Evolutionary conservation across 305 asterid genomes (phyloP), one percentile per base, ranked within the genome.

Genomic region (Fraxinus nigra): DNA sequence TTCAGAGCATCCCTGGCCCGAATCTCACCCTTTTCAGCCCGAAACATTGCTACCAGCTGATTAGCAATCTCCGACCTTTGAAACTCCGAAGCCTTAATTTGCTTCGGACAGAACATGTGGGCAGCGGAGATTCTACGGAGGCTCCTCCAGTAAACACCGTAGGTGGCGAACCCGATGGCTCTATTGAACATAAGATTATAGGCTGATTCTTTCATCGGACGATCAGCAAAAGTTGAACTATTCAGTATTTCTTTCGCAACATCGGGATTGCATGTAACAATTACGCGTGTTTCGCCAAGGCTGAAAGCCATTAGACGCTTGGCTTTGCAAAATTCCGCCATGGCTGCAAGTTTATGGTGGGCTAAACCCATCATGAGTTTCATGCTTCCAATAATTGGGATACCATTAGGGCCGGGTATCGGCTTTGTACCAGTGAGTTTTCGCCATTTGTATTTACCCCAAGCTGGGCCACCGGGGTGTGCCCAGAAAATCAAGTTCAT

Each of bases 101-200:
- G 98, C 7, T 85, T 90, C 0, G 98, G 97, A 76, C 88, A 90
- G 79, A 94, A 94, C 5, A 94, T 90, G 70, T 94, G 97, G 0
- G 89, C 86, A 20, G 93, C 86, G 0, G 95, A 90, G 77, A 94
- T 90, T 69, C 86, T 92, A 28, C 98, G 75, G 7, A 94, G 92
- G 54, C 93, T 82, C 56, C 92, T 83, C 98, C 98, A 94, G 87
- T 94, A 92, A 0, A 81, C 91, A 0, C 97, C 98, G 65, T 94
- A 93, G 0, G 98, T 92, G 0, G 98, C 97, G 81, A 94, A 94
- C 37, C 98, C 98, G 59, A 94, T 91, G 61, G 98, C 93, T 75
- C 97, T 77, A 85, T 82, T 91, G 90, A 94, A 94, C 97, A 94
- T 92, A 51, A 94, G 80, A 69, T 81, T 72, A 83, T 94, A 93